Evolutionary conservation across 1,139 yeast genomes (phyloP), one percentile per base, ranked within the genome.

Genomic region (Magnusiomyces ingens): DNA sequence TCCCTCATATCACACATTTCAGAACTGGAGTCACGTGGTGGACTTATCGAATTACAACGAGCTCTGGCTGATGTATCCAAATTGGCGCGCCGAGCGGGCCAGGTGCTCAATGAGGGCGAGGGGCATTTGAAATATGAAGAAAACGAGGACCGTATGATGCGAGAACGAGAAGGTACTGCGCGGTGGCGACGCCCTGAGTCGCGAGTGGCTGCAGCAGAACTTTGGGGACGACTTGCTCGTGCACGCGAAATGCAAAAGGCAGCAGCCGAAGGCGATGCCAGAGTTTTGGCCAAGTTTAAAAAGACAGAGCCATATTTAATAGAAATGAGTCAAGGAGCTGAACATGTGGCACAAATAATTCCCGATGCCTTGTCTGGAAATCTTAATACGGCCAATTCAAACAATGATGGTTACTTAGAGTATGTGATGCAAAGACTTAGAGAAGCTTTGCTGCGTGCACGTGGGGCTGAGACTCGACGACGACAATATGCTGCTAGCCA

Each of bases 201-300:
- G 1, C 56, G 62, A 2, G 58, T 54, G 48, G 63, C 64, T 1
- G 67, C 61, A 15, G 52, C 51, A 1, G 70, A 68, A 0, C 67
- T 78, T 2, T 62, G 71, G 57, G 67, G 66, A 1, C 76, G 76
- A 50, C 66, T 82, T 1, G 63, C 66, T 3, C 75, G 74, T 35
- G 71, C 82, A 67, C 71, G 71, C 40, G 67, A 66, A 3, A 85
- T 84, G 62, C 65, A 85, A 18, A 62, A 63, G 1, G 81, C 82
- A 58, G 95, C 95, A 0, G 71, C 72, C 37, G 64, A 70, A 2
- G 87, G 95, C 2, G 96, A 90, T 65, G 68, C 67, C 2, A 65
- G 74, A 2, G 77, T 85, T 0, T 62, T 69, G 11, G 64, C 67
- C 6, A 79, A 78, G 56, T 78, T 77, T 55, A 59, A 64, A 1